phyloP scores from a whole-genome alignment of 1,139 yeast species.

The Sporopachydermia cereana region DNA sequence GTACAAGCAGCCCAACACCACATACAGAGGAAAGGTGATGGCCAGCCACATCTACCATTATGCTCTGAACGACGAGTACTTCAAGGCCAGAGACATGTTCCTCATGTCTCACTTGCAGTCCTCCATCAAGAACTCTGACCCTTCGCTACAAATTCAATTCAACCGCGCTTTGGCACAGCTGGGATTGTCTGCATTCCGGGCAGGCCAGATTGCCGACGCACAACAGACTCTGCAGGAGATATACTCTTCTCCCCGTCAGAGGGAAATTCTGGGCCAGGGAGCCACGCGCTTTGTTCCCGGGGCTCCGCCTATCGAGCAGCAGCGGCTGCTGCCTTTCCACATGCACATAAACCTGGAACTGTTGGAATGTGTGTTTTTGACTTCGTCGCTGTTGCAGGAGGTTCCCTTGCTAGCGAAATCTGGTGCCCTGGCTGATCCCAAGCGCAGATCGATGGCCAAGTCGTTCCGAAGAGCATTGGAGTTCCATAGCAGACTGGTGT shows the following conservation, averaged over 20 bases:
- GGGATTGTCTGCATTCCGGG: constrained; percentile 91
- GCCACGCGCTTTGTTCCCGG: constrained; percentile 56
- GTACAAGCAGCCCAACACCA: constrained; percentile 51
- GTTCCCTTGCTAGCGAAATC: constrained; percentile 69
- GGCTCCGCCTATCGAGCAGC: constrained; percentile 53
- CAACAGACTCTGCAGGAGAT: constrained; percentile 84
- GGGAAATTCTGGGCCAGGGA: constrained; percentile 93
- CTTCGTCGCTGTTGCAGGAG: constrained; percentile 82
- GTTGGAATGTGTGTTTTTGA: constrained; percentile 87
- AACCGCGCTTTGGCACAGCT: constrained; percentile 93
- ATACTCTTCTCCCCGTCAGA: constrained; percentile 75
- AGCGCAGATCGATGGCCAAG: constrained; percentile 60
- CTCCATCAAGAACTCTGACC: constrained; percentile 73
- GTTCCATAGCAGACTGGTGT: constrained; percentile 86
- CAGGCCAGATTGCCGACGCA: constrained; percentile 76
- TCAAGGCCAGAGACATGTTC: constrained; percentile 79
- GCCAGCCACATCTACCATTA: constrained; percentile 81
- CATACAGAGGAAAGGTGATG: constrained; percentile 73
- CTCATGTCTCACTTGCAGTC: constrained; percentile 76
- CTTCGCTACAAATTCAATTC: constrained; percentile 79
- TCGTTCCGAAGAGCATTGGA: constrained; percentile 89
- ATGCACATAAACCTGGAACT: constrained; percentile 95
- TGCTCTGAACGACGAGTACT: constrained; percentile 78
- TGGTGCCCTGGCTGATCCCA: constrained; percentile 35
- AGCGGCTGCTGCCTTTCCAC: constrained; percentile 90